Evolutionary conservation across 1,139 yeast species (phyloP).

Genomic region (Diutina sp.): DNA sequence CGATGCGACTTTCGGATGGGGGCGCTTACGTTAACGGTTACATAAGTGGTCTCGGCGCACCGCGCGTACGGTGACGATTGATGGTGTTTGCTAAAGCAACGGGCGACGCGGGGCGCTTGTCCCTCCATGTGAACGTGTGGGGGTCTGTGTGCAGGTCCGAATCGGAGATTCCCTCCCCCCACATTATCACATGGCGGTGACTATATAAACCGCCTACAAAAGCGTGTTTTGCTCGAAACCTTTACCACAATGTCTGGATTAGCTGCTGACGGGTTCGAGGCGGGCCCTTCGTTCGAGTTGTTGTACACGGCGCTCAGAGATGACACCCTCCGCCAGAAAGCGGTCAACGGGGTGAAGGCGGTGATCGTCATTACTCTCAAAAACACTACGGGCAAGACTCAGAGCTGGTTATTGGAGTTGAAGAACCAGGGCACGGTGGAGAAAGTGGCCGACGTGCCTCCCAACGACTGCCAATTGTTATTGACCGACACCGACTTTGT

Average conservation of each 20-base stretch:
- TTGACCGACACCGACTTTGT: conserved; percentile 55
- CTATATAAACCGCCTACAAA: background rate
- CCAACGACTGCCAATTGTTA: conserved; percentile 55
- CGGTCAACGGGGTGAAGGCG: conserved; percentile 43
- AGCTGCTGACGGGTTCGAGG: conserved; percentile 35
- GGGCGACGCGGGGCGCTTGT: background rate
- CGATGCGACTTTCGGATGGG: background rate
- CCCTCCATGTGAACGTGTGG: background rate
- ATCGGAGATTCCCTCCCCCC: background rate
- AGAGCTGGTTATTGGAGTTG: conserved; percentile 62
- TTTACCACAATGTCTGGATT: conserved; percentile 16
- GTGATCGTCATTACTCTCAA: conserved; percentile 56
- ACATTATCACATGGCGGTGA: background rate
- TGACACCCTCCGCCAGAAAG: conserved; percentile 25
- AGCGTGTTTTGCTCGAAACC: background rate
- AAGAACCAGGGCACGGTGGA: conserved; percentile 50
- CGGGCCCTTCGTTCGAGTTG: conserved; percentile 31
- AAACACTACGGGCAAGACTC: conserved; percentile 52
- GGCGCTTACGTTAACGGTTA: background rate
- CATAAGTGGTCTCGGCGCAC: background rate
- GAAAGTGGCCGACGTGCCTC: conserved; percentile 31
- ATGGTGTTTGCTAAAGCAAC: background rate
- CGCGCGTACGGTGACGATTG: background rate
- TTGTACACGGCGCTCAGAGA: conserved; percentile 30
- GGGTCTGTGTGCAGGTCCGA: background rate